Evolutionary conservation across 805 yeast species (phyloP).

Genomic region (Phaffomyces antillensis): DNA sequence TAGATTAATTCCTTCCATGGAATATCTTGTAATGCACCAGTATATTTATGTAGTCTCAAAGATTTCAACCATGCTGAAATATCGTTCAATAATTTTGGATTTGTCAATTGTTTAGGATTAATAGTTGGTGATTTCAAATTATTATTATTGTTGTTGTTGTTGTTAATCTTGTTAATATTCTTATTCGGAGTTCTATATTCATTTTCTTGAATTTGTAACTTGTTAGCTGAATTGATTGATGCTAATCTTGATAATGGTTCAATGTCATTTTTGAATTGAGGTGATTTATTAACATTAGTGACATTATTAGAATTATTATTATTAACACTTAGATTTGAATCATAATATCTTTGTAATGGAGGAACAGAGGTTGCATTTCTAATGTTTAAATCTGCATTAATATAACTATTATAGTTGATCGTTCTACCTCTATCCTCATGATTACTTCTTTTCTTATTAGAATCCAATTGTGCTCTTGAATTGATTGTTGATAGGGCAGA

Average conservation of each 20-base stretch:
- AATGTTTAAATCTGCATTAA: slow-evolving; percentile 2
- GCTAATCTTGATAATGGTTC: slow-evolving; percentile 17
- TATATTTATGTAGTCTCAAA: slow-evolving; percentile 87
- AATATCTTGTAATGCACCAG: slow-evolving; percentile 68
- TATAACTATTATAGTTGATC: neutral
- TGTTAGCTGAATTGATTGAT: slow-evolving; percentile 16
- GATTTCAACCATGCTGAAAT: slow-evolving; percentile 91
- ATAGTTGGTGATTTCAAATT: slow-evolving; percentile 35
- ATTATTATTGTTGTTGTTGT: neutral
- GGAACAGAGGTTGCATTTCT: slow-evolving; percentile 20
- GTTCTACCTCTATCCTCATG: slow-evolving; percentile 15
- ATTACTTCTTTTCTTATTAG: slow-evolving; percentile 23
- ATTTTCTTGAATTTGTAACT: slow-evolving; percentile 9
- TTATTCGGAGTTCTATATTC: slow-evolving; percentile 9
- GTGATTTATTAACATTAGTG: neutral
- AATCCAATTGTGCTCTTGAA: slow-evolving; percentile 39
- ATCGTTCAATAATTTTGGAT: slow-evolving; percentile 53
- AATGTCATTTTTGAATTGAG: neutral
- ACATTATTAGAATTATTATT: no score
- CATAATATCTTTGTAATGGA: slow-evolving; percentile 22
- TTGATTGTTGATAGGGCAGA: slow-evolving; percentile 64
- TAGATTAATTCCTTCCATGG: slow-evolving; percentile 76
- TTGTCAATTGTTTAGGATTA: slow-evolving; percentile 45
- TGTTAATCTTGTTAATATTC: neutral
- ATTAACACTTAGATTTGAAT: slow-evolving; percentile 1